Conservation (phyloP, 805 yeast genomes). For the Nakazawaea wickerhamii region DNA sequence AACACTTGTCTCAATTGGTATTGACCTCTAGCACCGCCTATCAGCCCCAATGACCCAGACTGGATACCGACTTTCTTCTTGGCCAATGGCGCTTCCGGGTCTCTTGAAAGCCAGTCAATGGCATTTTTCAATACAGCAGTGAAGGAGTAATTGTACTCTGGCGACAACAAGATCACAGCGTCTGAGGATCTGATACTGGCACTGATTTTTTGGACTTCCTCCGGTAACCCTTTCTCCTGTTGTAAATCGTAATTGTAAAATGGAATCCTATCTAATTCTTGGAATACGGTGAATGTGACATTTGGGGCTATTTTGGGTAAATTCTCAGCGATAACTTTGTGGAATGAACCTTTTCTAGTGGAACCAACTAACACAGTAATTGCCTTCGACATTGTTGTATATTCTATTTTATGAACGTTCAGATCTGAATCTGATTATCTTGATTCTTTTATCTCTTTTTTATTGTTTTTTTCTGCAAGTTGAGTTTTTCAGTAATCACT, state of each 20-base stretch:
- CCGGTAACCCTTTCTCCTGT: conserved; percentile 2
- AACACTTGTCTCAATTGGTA: conserved; percentile 7
- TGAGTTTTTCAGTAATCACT: no score
- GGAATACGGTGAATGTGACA: conserved; percentile 3
- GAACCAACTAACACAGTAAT: conserved; percentile 11
- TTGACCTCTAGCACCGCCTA: conserved; percentile 7
- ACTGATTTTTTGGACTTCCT: neutral
- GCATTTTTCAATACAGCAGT: conserved; percentile 8
- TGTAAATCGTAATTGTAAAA: conserved; percentile 9
- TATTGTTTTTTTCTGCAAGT: no score
- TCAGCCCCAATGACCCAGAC: conserved; percentile 2
- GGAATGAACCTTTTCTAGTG: conserved; percentile 5
- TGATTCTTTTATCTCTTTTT: no score
- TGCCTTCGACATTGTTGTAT: conserved; percentile 1
- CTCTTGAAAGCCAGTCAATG: conserved; percentile 10
- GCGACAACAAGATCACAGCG: conserved; percentile 7
- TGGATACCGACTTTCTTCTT: conserved; percentile 7
- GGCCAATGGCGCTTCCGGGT: conserved; percentile 6
- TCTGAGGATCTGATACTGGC: conserved; percentile 4
- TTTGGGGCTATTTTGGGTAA: conserved; percentile 4
- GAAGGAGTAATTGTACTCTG: conserved; percentile 8
- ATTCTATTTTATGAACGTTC: neutral
- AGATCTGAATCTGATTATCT: no score
- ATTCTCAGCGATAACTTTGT: conserved; percentile 8
- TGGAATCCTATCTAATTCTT: conserved; percentile 8